phyloP scores from a whole-genome alignment of 2,329 filamentous ascomycete genomes.

The Pyrenophora tritici-repentis region DNA sequence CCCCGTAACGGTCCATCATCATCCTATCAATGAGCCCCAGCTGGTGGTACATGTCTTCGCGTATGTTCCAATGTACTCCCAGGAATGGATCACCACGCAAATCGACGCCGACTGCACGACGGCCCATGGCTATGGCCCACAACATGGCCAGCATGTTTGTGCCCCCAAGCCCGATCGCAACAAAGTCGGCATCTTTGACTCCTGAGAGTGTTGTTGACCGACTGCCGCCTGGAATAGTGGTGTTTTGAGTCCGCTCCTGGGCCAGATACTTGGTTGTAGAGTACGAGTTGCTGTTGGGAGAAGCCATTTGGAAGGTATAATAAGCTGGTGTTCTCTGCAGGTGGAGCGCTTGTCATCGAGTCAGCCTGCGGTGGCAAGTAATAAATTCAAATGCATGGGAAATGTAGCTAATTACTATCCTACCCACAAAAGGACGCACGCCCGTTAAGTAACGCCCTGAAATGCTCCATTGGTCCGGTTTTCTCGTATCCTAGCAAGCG shows the following conservation, averaged over 20 bases:
- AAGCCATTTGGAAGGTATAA: not conserved
- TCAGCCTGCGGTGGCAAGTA: not conserved
- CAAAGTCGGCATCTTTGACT: constrained; percentile 24
- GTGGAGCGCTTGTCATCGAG: not conserved
- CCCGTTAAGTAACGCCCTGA: no score
- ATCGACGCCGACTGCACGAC: constrained; percentile 20
- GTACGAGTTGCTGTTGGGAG: not conserved
- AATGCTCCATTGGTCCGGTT: no score
- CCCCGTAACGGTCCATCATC: constrained; percentile 22
- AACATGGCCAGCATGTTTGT: constrained; percentile 26
- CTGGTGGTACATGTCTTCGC: constrained; percentile 25
- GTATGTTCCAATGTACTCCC: constrained; percentile 28
- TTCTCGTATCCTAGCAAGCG: no score
- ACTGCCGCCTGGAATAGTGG: constrained; percentile 2
- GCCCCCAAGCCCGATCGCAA: constrained; percentile 24
- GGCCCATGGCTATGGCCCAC: constrained; percentile 22
- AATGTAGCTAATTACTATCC: not conserved
- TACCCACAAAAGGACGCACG: no score
- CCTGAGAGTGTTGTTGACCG: constrained; percentile 8
- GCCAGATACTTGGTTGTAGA: constrained; percentile 9
- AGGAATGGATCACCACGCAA: constrained; percentile 24
- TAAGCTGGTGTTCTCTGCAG: not conserved
- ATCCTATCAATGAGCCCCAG: constrained; percentile 24
- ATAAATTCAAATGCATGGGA: not conserved
- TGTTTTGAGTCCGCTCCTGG: constrained; percentile 8